Base-by-base conservation (phyloP, 2,329 filamentous ascomycete species). In the Cladophialophora chaetospira region DNA sequence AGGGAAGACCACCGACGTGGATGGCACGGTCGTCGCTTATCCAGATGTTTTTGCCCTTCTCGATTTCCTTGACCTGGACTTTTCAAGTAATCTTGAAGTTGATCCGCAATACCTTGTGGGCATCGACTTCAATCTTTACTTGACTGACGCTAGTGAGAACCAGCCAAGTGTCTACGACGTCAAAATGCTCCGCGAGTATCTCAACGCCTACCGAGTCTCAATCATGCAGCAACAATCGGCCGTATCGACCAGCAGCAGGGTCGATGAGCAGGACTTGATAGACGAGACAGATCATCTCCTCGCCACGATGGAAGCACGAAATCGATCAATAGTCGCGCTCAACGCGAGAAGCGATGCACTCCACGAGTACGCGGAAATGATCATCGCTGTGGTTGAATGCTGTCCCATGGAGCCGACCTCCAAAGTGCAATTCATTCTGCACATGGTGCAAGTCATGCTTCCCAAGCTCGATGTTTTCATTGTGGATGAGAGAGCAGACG, bases 31-130 rank as follows among this genome's bases (percentile, higher is more conserved):
- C 4, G 77, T 88, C 33, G 75, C 79, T 25, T 88, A 91, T 56
- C 82, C 87, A 0, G 91, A 88, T 3, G 82, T 97, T 5, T 96
- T 97, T 67, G 91, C 97, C 63, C 80, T 97, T 19, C 94, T 96
- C 66, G 94, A 99, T 73, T 97, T 97, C 67, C 82, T 94, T 70
- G 86, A 89, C 59, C 72, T 88, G 9, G 79, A 83, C 45, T 77
- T 86, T 35, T 72, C 75, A 0, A 72, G 10, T 66, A 74, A 40
- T 68, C 80, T 2, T 71, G 81, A 2, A 84, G 85, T 2, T 3
- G 70, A 77, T 4, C 75, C 88, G 17, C 73, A 77, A 36, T 82
- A 82, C 59, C 87, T 92, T 59, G 75, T 76, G 15, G 85, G 86
- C 38, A 71, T 95, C 21, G 85, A 92, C 63, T 74, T 95, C 45